Conservation (phyloP, 257 asterid genomes). For the Paulownia fortunei region DNA sequence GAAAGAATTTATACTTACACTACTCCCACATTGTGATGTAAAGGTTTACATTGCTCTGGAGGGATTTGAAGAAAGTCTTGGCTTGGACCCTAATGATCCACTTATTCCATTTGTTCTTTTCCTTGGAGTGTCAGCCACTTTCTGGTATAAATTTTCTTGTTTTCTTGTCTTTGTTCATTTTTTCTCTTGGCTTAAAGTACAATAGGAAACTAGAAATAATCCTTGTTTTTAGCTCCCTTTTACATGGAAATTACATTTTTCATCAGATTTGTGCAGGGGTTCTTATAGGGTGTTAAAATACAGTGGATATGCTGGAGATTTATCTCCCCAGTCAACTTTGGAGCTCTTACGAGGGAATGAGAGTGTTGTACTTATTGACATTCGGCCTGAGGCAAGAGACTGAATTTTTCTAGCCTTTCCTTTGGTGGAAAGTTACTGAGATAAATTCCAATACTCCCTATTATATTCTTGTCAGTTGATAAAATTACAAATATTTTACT, state of each 20-base stretch:
- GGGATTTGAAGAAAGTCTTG: constrained; percentile 69
- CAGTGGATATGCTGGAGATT: constrained; percentile 94
- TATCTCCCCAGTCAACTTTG: constrained; percentile 72
- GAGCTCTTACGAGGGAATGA: constrained; percentile 76
- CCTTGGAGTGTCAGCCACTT: constrained; percentile 70
- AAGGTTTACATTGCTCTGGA: constrained; percentile 69
- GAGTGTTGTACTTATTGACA: constrained; percentile 76
- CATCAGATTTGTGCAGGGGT: constrained; percentile 98
- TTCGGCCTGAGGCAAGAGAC: constrained; percentile 95
- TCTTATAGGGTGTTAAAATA: constrained; percentile 73
- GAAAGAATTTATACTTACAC: background rate
- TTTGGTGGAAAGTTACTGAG: constrained; percentile 20
- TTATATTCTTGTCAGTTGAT: background rate
- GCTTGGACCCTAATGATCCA: constrained; percentile 87
- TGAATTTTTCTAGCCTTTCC: constrained; percentile 41
- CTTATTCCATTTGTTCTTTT: constrained; percentile 67
- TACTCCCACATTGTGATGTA: constrained; percentile 22
- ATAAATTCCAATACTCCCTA: background rate
- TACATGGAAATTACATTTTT: constrained; percentile 67
- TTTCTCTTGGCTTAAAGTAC: background rate
- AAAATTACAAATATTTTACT: background rate
- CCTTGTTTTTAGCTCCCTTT: constrained; percentile 13
- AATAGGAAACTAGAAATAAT: background rate
- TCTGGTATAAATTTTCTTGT: constrained; percentile 65
- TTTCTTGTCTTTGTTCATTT: background rate